Conservation (phyloP, 2,329 filamentous ascomycete species). For the Clarireedia monteithiana region DNA sequence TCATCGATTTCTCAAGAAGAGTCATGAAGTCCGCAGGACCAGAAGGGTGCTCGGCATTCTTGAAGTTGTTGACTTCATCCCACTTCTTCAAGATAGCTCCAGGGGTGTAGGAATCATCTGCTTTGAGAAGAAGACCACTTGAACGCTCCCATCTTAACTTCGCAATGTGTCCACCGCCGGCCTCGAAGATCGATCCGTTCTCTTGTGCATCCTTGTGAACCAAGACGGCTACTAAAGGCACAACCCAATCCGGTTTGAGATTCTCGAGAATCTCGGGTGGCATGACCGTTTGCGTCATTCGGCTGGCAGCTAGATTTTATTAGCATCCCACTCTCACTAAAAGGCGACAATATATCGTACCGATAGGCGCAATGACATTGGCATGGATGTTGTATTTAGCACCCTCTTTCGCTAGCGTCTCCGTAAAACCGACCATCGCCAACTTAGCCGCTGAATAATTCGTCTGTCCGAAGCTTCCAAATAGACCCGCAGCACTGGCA, state of each 20-base stretch:
- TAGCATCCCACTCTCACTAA: constrained; percentile 8
- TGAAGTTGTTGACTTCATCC: constrained; percentile 82
- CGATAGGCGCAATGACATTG: constrained; percentile 90
- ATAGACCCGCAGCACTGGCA: constrained; percentile 88
- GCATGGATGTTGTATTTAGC: constrained; percentile 94
- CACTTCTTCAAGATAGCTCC: constrained; percentile 84
- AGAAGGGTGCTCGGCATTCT: constrained; percentile 70
- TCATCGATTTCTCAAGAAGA: constrained; percentile 75
- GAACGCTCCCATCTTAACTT: constrained; percentile 95
- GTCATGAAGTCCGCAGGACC: constrained; percentile 84
- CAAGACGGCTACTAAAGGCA: constrained; percentile 82
- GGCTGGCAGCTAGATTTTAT: constrained; percentile 61
- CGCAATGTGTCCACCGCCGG: constrained; percentile 83
- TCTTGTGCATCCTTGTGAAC: constrained; percentile 78
- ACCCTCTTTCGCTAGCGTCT: constrained; percentile 96
- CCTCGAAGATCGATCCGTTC: constrained; percentile 87
- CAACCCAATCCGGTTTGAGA: constrained; percentile 82
- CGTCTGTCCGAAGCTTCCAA: constrained; percentile 89
- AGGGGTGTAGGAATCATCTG: constrained; percentile 81
- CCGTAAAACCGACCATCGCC: constrained; percentile 91
- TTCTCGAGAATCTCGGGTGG: constrained; percentile 80
- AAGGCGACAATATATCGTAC: constrained; percentile 16
- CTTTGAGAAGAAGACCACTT: constrained; percentile 79
- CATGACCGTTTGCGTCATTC: constrained; percentile 95
- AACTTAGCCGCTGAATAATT: constrained; percentile 98